These are phyloP conservation scores for Astrothelium subdiscretum DNA, from an alignment of 495 filamentous ascomycete species.

Conservation along the genomic window DNA sequence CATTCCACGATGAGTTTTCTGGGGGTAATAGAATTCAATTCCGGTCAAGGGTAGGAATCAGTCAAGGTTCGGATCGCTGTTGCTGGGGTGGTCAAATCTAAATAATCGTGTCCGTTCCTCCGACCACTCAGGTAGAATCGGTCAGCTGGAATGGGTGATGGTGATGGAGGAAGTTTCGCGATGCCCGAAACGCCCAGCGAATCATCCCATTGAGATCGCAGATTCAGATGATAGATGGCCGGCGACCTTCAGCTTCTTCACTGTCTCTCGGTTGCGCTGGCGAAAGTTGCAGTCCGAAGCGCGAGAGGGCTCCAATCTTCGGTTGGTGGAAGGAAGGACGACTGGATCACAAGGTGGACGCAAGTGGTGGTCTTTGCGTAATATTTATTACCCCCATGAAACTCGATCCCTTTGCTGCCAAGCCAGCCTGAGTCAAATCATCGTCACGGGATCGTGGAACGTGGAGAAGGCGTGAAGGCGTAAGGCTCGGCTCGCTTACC, in stretches of 20 bases:
- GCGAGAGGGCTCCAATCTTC: neutral
- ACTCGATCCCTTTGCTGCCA: neutral
- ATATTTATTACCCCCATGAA: slow-evolving; percentile 4
- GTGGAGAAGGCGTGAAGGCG: neutral
- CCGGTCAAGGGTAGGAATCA: neutral
- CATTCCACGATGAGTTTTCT: neutral
- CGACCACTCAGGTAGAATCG: neutral
- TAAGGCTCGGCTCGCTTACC: neutral
- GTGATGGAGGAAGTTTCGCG: neutral
- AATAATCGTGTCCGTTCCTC: neutral
- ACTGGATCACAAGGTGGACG: neutral
- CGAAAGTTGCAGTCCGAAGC: neutral
- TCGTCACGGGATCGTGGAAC: neutral
- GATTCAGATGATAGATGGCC: neutral
- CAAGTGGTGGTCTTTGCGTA: neutral
- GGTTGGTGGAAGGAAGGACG: neutral
- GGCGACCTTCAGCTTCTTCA: no score
- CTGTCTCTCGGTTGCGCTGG: no score
- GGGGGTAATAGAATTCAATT: neutral
- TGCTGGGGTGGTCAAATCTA: neutral
- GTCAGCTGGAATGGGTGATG: neutral
- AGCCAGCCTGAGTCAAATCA: neutral
- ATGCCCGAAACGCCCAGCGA: neutral
- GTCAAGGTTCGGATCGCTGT: neutral
- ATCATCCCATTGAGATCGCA: neutral